Percentiles rank a stretch among this genome's conserved stretches.
Conservation (phyloP, 768 basidiomycete species). For the Candolleomyces eurysporus region DNA sequence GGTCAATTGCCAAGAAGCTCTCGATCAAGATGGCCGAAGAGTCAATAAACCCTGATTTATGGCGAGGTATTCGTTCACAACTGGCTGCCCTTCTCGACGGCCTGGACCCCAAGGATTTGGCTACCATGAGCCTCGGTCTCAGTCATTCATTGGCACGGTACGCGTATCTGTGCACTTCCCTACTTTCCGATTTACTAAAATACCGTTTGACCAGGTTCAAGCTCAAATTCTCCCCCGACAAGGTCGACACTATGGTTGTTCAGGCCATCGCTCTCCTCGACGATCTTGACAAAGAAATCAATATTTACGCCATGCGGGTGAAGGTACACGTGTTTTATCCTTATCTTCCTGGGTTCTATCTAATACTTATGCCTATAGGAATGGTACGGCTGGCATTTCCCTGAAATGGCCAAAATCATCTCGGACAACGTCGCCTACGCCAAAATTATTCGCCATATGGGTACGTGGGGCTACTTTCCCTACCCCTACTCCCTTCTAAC, state of each 20-base stretch:
- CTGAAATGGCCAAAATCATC: constrained; percentile 98
- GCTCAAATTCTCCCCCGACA: constrained; percentile 99
- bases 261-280: constrained; percentile 98
- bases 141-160: constrained; percentile 95
- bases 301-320: constrained; percentile 98
- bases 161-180: constrained; percentile 15
- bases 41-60: constrained; percentile 66
- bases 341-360: background rate
- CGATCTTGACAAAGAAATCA: constrained; percentile 99
- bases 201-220: constrained; percentile 67
- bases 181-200: background rate
- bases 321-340: constrained; percentile 58
- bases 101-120: constrained; percentile 88
- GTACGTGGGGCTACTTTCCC: constrained; percentile 34
- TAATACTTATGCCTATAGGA: constrained; percentile 52
- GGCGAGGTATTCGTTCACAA: constrained; percentile 93
- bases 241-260: constrained; percentile 99
- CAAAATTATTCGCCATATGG: constrained; percentile 90
- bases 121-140: constrained; percentile 97
- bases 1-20: constrained; percentile 90
- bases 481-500: background rate
- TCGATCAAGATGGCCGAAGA: constrained; percentile 80
- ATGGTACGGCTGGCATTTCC: constrained; percentile 99
- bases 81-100: constrained; percentile 85
- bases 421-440: constrained; percentile 97